A percentile compares a stretch with the other conserved stretches of the same genome.
Conservation (phyloP, 768 basidiomycete species). For the Suillus spraguei region DNA sequence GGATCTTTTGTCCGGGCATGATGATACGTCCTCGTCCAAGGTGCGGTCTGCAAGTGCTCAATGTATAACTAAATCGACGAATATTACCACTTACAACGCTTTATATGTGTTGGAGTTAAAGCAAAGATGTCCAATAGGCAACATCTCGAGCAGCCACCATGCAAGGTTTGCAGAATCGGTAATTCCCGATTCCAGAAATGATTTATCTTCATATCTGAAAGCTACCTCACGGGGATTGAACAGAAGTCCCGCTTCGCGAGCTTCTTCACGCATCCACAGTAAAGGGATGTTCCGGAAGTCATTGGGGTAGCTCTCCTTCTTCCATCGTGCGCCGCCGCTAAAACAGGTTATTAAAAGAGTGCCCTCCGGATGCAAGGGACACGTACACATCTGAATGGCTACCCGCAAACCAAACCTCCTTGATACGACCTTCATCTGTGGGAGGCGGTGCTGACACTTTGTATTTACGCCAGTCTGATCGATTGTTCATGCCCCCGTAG, state of each 20-base stretch:
- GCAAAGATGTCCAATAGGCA: neutral
- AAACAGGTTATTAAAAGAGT: slow-evolving; percentile 29
- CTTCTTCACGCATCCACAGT: slow-evolving; percentile 29
- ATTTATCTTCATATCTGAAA: neutral
- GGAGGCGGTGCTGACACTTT: neutral
- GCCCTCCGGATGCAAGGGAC: neutral
- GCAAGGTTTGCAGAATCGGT: neutral
- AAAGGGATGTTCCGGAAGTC: slow-evolving; percentile 14
- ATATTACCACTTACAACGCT: neutral
- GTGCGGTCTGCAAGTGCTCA: neutral
- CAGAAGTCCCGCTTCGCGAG: slow-evolving; percentile 20
- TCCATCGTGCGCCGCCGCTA: neutral
- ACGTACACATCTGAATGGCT: slow-evolving; percentile 29
- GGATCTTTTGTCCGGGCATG: slow-evolving; percentile 11
- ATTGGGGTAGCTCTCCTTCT: neutral
- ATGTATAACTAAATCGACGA: neutral
- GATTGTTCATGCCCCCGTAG: slow-evolving; percentile 21
- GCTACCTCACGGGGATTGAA: slow-evolving; percentile 10
- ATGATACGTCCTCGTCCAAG: slow-evolving; percentile 6
- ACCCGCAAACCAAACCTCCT: slow-evolving; percentile 33
- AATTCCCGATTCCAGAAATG: neutral
- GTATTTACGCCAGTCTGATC: neutral
- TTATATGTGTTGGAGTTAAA: neutral
- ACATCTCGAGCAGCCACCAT: slow-evolving; percentile 7
- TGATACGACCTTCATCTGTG: slow-evolving; percentile 17